Evolutionary conservation across 192 early-diverging fungal species (phyloP), one percentile per base, ranked within the genome.

Genomic region (Entomortierella lignicola): DNA sequence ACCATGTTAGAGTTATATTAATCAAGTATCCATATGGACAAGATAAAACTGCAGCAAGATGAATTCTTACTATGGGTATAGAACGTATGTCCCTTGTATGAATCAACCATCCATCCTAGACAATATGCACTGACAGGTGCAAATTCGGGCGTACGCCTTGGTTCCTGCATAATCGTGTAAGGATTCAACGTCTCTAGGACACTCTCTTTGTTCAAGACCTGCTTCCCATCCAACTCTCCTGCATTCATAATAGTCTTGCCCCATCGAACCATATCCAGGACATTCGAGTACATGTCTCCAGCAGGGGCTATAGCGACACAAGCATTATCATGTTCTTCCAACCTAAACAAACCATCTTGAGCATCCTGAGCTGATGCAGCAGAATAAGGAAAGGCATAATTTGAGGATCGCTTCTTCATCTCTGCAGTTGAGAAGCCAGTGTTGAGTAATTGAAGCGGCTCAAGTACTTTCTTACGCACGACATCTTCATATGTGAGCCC

Each of bases 281-380:
- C 70, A 52, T 63, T 64, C 2, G 70, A 63, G 29, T 64, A 72
- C 20, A 72, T 52, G 34, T 64, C 69, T 8, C 69, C 69, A 2
- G 69, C 39, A 15, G 69, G 26, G 0, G 69, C 42, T 1, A 21
- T 4, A n/a, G 31, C 0, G 12, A 20, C 18, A 23, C 37, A 0
- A 4, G 2, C 7, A 37, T 48, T 55, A 6, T 64, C 70, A 21
- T 58, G 21, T 26, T 55, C 18, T 3, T 51, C 39, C n/a, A 63
- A 50, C 25, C 25, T 41, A 26, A 64, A 72, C 1, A 26, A 13
- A 1, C 70, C 70, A 12, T 34, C 20, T 21, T 57, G 61, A 30
- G 61, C 47, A 26, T 72, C 70, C 44, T 72, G 10, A 12, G 48
- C 39, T 20, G 61, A 59, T 3, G 51, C 55, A 29, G 62, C 62